Percentiles rank a stretch among this genome's conserved stretches.
Conservation (phyloP, 495 filamentous ascomycete species). For the Penicillium subrubescens region DNA sequence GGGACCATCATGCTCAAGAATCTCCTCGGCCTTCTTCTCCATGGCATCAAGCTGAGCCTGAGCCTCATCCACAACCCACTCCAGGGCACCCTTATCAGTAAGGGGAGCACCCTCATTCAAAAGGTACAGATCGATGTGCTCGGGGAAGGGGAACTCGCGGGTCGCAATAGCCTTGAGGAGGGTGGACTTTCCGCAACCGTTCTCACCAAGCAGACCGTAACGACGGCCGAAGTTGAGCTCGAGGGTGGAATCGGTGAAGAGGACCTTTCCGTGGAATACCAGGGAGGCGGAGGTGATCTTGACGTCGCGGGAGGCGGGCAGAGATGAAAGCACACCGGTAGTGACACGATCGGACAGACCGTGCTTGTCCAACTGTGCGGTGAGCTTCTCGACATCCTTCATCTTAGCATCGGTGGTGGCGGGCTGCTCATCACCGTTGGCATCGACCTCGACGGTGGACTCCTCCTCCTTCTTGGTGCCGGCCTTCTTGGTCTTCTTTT, state of each 20-base stretch:
- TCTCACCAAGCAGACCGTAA: slow-evolving; percentile 96
- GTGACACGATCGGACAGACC: slow-evolving; percentile 97
- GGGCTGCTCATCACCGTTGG: slow-evolving; percentile 55
- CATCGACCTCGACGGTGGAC: slow-evolving; percentile 56
- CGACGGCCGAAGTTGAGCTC: slow-evolving; percentile 91
- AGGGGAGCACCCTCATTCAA: slow-evolving; percentile 97
- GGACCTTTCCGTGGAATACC: slow-evolving; percentile 96
- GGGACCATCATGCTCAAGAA: slow-evolving; percentile 87
- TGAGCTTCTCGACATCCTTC: slow-evolving; percentile 79
- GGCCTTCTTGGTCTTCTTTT: slow-evolving; percentile 70
- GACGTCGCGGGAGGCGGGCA: slow-evolving; percentile 81
- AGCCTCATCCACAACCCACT: slow-evolving; percentile 96
- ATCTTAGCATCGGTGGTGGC: slow-evolving; percentile 71
- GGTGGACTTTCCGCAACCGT: slow-evolving; percentile 98
- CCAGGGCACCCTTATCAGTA: slow-evolving; percentile 83
- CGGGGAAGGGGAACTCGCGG: slow-evolving; percentile 93
- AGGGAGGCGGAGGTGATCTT: slow-evolving; percentile 94
- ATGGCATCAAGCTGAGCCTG: slow-evolving; percentile 89
- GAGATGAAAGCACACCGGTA: slow-evolving; percentile 91
- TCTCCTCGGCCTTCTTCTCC: slow-evolving; percentile 85
- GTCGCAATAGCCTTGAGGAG: slow-evolving; percentile 90
- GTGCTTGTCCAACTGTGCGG: slow-evolving; percentile 90
- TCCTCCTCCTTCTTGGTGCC: slow-evolving; percentile 73
- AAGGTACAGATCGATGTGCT: slow-evolving; percentile 97
- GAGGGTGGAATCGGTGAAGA: slow-evolving; percentile 88